Evolutionary conservation across 805 yeast genomes (phyloP).

Genomic region (Candida dajiaensis): DNA sequence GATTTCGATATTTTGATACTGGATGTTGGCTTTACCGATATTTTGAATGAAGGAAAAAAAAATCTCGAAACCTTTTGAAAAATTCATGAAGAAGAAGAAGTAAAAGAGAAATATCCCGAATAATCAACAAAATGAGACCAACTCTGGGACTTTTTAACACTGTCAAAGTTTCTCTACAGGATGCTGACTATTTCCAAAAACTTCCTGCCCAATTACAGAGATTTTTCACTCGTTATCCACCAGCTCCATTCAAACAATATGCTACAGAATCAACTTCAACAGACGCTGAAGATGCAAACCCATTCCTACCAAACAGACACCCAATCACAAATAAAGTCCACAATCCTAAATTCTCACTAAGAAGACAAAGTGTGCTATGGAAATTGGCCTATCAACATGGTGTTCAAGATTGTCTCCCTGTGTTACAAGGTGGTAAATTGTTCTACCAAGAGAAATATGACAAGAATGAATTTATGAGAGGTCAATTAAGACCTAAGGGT

Average conservation of each 20-base stretch:
- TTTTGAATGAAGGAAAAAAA: constrained; percentile 1
- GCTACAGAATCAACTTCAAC: constrained; percentile 59
- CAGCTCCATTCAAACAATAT: constrained; percentile 68
- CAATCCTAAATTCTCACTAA: constrained; percentile 68
- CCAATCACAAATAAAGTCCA: constrained; percentile 76
- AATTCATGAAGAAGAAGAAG: background rate
- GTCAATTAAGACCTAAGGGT: constrained; percentile 74
- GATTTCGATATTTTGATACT: constrained; percentile 1
- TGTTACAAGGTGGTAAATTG: constrained; percentile 39
- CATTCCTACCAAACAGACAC: constrained; percentile 80
- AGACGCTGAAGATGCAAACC: constrained; percentile 69
- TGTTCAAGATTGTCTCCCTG: constrained; percentile 71
- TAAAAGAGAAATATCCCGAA: no score
- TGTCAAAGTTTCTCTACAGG: constrained; percentile 29
- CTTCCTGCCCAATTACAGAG: constrained; percentile 66
- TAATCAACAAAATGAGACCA: constrained; percentile 21
- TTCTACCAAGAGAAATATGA: constrained; percentile 77
- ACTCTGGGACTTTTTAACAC: constrained; percentile 12
- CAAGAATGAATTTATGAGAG: constrained; percentile 64
- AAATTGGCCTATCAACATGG: constrained; percentile 81
- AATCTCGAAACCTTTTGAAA: constrained; percentile 1
- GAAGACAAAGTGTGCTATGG: constrained; percentile 78
- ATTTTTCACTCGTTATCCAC: constrained; percentile 81
- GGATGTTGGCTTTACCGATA: background rate
- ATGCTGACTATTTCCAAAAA: constrained; percentile 39